These are phyloP conservation scores for Cucumis melo DNA, from an alignment of 306 rosid species.

Conservation along the genomic window DNA sequence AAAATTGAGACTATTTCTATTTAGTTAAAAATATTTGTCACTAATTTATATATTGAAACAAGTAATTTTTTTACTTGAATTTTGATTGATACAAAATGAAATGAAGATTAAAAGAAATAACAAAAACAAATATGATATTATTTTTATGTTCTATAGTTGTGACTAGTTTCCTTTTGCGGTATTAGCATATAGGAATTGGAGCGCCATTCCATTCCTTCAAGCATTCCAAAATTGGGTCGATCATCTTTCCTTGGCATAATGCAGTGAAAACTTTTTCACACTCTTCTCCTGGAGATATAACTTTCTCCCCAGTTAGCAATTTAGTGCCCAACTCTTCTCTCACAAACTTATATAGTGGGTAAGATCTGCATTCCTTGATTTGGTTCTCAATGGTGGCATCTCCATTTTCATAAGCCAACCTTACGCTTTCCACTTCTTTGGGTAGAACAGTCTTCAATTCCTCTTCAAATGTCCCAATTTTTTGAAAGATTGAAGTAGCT, in stretches of 20 bases:
- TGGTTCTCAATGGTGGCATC: constrained; percentile 31
- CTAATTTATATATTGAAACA: background rate
- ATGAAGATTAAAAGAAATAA: background rate
- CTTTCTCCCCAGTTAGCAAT: constrained; percentile 51
- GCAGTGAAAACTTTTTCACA: constrained; percentile 65
- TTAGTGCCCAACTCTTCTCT: constrained; percentile 48
- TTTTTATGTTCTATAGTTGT: background rate
- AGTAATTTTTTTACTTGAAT: background rate
- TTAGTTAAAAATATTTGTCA: background rate
- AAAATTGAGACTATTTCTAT: background rate
- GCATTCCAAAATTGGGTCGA: constrained; percentile 68
- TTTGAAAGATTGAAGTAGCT: constrained; percentile 70
- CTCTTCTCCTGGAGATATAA: constrained; percentile 65
- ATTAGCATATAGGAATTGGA: constrained; percentile 63
- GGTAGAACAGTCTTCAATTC: constrained; percentile 53
- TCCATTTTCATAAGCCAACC: constrained; percentile 41
- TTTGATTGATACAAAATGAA: background rate
- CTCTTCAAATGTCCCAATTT: constrained; percentile 59
- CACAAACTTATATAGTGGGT: constrained; percentile 74
- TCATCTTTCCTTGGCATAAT: constrained; percentile 53
- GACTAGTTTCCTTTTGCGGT: background rate
- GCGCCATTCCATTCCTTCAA: constrained; percentile 72
- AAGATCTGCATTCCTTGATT: constrained; percentile 64
- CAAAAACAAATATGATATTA: background rate
- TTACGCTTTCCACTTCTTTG: constrained; percentile 54